Percentiles rank a stretch among this genome's conserved stretches.
These are phyloP conservation scores for Fusarium sp. DNA, from an alignment of 2,329 filamentous ascomycete genomes.

Conservation along the genomic window DNA sequence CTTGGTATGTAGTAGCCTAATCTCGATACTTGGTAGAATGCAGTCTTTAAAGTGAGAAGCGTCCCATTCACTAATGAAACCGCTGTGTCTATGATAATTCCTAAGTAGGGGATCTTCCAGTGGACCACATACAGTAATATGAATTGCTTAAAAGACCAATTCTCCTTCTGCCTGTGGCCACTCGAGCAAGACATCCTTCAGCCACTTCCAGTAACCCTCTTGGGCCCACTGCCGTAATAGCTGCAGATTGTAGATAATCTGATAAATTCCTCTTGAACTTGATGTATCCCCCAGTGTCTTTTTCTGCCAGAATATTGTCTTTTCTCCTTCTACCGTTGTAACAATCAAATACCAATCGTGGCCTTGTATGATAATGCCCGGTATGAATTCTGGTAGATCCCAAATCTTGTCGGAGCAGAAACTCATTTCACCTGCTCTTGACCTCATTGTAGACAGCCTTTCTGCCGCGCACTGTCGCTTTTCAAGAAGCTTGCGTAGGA, in stretches of 20 bases:
- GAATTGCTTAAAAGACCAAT: background rate
- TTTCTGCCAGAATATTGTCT: slow-evolving; percentile 20
- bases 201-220: slow-evolving; percentile 8
- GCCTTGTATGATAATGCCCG: slow-evolving; percentile 9
- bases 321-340: background rate
- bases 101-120: background rate
- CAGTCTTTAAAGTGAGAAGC: too few relatives aligned
- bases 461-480: background rate
- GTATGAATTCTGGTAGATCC: slow-evolving; percentile 5
- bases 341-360: slow-evolving; percentile 16
- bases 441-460: background rate
- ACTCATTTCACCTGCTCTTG: background rate
- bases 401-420: background rate
- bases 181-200: background rate
- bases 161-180: background rate
- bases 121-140: background rate
- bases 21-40: too few relatives aligned
- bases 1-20: too few relatives aligned
- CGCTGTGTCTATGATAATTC: too few relatives aligned
- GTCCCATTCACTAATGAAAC: too few relatives aligned
- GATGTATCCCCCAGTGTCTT: slow-evolving; percentile 2
- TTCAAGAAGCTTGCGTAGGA: background rate
- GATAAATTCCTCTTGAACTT: slow-evolving; percentile 10
- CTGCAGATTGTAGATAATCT: slow-evolving; percentile 8
- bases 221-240: background rate